Evolutionary conservation across 2,329 filamentous ascomycete genomes (phyloP), one percentile per base, ranked within the genome.

Genomic region (Nannizziopsis barbatae): DNA sequence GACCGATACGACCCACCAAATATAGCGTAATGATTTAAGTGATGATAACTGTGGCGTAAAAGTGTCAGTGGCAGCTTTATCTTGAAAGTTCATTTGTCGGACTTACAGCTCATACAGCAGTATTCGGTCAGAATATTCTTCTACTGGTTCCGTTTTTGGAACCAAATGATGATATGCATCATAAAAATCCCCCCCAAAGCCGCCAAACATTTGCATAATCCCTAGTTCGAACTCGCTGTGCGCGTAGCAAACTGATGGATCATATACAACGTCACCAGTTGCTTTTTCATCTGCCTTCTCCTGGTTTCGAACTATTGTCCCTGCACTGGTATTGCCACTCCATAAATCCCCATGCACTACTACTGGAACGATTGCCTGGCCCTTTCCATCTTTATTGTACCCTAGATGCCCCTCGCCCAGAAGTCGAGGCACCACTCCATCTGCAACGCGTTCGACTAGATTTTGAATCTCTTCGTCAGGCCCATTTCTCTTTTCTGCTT

Each of bases 171-270:
- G 78, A 62, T 95, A 96, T 61, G 92, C 86, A 30, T 74, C 74
- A 73, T 84, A 80, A 58, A 95, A 94, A 1, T 60, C 64, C 0
- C 64, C 58, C 0, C 80, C 80, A 65, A 93, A 95, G 0, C 90
- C 90, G 0, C 89, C 89, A 74, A 95, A 96, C 88, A 95, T 94
- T 45, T 76, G 78, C 88, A 95, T 95, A 56, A 94, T 95, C 0
- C 90, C 90, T 45, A 94, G 70, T 56, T 95, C 90, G 64, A 83
- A 95, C 70, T 96, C 90, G 1, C 76, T 83, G 62, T 95, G 89
- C 1, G 83, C 86, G 60, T 93, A 95, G 54, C 84, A 84, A 37
- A 80, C 76, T 1, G 83, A 83, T 0, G 88, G 80, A 61, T 95
- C 90, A 60, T 81, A 95, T 1, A 94, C 78, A 0, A 95, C 79